These are phyloP conservation scores for Pneumocystis jirovecii DNA, from an alignment of 1,139 yeast species.

Conservation along the genomic window DNA sequence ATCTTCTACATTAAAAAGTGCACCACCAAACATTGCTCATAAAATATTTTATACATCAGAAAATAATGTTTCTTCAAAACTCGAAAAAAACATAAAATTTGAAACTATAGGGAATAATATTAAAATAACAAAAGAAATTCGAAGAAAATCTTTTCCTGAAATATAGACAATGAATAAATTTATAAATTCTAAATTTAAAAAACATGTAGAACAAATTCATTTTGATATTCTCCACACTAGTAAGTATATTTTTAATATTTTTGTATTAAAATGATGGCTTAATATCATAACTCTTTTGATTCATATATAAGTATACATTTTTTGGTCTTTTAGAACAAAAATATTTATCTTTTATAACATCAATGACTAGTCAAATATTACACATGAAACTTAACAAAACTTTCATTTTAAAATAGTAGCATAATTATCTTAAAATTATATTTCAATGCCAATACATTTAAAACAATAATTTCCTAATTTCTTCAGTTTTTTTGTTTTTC, in stretches of 20 bases:
- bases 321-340: neutral
- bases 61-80: neutral
- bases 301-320: neutral
- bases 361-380: neutral
- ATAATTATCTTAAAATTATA: neutral
- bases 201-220: neutral
- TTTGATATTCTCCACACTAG: neutral
- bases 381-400: neutral
- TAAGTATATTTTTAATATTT: neutral
- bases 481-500: neutral
- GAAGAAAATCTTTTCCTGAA: neutral
- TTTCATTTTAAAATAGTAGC: neutral
- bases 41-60: neutral
- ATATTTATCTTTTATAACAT: neutral
- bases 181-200: neutral
- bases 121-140: neutral
- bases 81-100: neutral
- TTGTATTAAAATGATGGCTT: neutral
- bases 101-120: neutral
- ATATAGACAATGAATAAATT: neutral
- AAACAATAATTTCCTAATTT: neutral
- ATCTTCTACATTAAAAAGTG: neutral
- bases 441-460: neutral
- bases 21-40: neutral
- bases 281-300: neutral